Evolutionary conservation across 768 basidiomycete genomes (phyloP).

Genomic region (Lyophyllum decastes): DNA sequence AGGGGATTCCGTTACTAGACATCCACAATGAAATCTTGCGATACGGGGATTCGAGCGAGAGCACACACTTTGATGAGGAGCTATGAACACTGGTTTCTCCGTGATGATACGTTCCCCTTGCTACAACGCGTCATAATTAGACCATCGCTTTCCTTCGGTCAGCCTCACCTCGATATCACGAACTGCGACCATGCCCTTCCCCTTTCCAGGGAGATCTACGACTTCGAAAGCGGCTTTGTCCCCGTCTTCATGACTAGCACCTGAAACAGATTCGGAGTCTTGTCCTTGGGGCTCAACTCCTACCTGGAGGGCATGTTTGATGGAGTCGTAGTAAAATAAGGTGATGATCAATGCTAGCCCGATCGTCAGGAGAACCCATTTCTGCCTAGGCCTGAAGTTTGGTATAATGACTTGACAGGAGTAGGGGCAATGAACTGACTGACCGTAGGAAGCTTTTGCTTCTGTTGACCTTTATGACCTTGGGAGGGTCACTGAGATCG

Average conservation of each 20-base stretch:
- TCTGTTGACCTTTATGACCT: slow-evolving; percentile 4
- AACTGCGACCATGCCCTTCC: slow-evolving; percentile 54
- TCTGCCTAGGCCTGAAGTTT: not conserved
- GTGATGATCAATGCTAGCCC: not conserved
- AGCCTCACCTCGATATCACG: slow-evolving; percentile 50
- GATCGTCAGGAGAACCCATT: not conserved
- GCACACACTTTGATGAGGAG: slow-evolving; percentile 49
- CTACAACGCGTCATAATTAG: slow-evolving; percentile 17
- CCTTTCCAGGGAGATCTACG: slow-evolving; percentile 52
- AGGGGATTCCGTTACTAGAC: slow-evolving; percentile 46
- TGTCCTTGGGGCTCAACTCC: not conserved
- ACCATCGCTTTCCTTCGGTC: not conserved
- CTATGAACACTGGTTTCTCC: slow-evolving; percentile 55
- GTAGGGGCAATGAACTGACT: not conserved
- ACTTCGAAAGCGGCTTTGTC: slow-evolving; percentile 33
- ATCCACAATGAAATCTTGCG: not conserved
- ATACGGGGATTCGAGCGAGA: not conserved
- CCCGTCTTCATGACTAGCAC: not conserved
- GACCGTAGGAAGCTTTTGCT: not conserved
- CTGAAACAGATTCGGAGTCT: not conserved
- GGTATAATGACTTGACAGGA: not conserved
- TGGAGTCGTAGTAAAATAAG: slow-evolving; percentile 1
- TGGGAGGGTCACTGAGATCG: slow-evolving; percentile 9
- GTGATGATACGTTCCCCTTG: slow-evolving; percentile 61
- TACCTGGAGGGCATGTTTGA: not conserved